Conservation (phyloP, 2,329 filamentous ascomycete species). For the Paramyrothecium sp. region DNA sequence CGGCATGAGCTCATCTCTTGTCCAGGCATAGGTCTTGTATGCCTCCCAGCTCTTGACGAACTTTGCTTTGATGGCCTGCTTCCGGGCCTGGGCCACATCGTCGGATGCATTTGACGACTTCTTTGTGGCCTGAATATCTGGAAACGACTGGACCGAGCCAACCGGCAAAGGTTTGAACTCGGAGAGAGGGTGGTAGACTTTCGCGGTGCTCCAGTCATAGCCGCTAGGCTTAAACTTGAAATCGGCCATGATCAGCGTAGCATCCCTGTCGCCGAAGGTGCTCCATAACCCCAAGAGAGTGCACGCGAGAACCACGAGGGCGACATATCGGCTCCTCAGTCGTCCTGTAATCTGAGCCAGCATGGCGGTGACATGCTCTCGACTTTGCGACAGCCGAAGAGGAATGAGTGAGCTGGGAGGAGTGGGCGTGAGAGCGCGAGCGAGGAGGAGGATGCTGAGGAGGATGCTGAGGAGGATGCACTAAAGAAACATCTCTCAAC, state of each 20-base stretch:
- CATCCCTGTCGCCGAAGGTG: conserved; percentile 18
- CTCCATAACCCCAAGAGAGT: conserved; percentile 24
- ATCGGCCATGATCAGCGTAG: conserved; percentile 15
- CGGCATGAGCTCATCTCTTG: conserved; percentile 55
- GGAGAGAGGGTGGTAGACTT: conserved; percentile 28
- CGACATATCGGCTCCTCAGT: conserved; percentile 28
- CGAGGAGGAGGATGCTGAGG: no score
- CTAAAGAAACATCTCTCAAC: no score
- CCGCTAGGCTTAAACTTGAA: conserved; percentile 32
- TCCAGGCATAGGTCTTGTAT: conserved; percentile 55
- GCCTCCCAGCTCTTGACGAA: conserved; percentile 48
- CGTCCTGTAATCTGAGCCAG: conserved; percentile 28
- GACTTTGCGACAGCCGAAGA: not conserved
- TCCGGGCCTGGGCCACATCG: conserved; percentile 28
- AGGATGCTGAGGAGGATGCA: no score
- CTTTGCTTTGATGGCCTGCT: conserved; percentile 34
- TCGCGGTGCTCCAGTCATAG: conserved; percentile 35
- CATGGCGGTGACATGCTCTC: conserved; percentile 16
- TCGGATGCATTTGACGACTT: conserved; percentile 10
- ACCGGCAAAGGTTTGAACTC: conserved; percentile 30
- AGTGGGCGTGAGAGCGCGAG: no score
- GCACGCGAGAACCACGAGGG: conserved; percentile 23
- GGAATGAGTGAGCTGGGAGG: not conserved
- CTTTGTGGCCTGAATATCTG: conserved; percentile 40
- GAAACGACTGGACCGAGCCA: conserved; percentile 29